Percentiles rank a stretch among this genome's conserved stretches.
Conservation (phyloP, 441 rosid species). For the Lepidium campestre region DNA sequence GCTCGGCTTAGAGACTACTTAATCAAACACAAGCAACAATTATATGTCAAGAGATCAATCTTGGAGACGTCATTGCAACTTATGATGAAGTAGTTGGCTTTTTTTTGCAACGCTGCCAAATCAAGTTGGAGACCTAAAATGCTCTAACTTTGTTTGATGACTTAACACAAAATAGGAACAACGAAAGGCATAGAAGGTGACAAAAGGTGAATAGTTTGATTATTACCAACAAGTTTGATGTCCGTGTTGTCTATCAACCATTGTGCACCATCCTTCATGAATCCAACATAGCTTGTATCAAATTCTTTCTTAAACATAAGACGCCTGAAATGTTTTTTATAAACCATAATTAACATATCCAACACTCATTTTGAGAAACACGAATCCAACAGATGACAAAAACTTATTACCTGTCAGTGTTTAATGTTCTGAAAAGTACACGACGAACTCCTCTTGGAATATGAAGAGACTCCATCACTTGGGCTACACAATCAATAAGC, state of each 20-base stretch:
- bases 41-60: not conserved
- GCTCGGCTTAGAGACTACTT: not conserved
- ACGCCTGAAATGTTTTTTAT: constrained; percentile 28
- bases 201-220: not conserved
- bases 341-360: not conserved
- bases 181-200: not conserved
- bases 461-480: constrained; percentile 47
- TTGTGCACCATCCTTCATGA: constrained; percentile 49
- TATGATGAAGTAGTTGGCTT: not conserved
- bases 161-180: not conserved
- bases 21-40: not conserved
- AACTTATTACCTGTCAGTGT: constrained; percentile 47
- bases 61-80: not conserved
- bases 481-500: constrained; percentile 30
- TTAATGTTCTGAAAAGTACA: constrained; percentile 59
- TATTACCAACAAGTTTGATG: constrained; percentile 59
- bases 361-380: not conserved
- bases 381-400: not conserved
- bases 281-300: constrained; percentile 57
- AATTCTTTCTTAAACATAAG: constrained; percentile 56
- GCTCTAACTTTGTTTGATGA: not conserved
- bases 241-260: constrained; percentile 67
- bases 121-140: not conserved
- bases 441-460: constrained; percentile 55
- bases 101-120: not conserved